phyloP scores from a whole-genome alignment of 495 filamentous ascomycete species.

The Letharia lupina region DNA sequence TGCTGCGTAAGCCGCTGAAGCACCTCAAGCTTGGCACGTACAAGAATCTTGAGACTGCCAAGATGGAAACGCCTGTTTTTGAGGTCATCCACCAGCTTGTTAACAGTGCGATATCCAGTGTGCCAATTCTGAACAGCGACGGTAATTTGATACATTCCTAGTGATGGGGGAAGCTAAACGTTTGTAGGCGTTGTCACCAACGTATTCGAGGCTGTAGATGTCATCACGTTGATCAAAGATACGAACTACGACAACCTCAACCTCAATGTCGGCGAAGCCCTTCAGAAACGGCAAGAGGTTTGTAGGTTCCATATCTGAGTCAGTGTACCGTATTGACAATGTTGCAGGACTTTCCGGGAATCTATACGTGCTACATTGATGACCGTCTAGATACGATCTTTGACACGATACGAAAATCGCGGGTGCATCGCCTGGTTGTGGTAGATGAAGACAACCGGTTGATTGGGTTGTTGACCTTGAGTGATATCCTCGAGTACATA shows the following conservation, averaged over 20 bases:
- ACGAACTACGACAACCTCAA: conserved; percentile 86
- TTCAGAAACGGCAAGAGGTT: conserved; percentile 77
- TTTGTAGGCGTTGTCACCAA: conserved; percentile 67
- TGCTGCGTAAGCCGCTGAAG: conserved; percentile 76
- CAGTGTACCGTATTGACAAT: neutral
- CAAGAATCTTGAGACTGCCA: conserved; percentile 65
- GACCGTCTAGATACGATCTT: conserved; percentile 94
- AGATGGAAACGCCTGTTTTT: conserved; percentile 89
- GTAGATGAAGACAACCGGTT: conserved; percentile 81
- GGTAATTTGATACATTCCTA: conserved; percentile 34
- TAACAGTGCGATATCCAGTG: conserved; percentile 83
- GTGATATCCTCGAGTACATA: conserved; percentile 93
- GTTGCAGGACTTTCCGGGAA: conserved; percentile 77
- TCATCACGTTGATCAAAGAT: conserved; percentile 91
- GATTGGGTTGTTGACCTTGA: conserved; percentile 84
- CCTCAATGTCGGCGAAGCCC: conserved; percentile 78
- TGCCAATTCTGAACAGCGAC: conserved; percentile 82
- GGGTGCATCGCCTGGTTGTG: conserved; percentile 87
- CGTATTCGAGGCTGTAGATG: conserved; percentile 96
- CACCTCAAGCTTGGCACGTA: conserved; percentile 88
- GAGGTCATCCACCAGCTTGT: conserved; percentile 94
- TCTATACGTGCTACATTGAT: conserved; percentile 89
- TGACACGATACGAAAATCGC: conserved; percentile 88
- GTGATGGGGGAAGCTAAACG: conserved; percentile 3
- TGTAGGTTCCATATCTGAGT: conserved; percentile 17